Evolutionary conservation across 371 early-diverging fungal species (phyloP).

Genomic region (Mucor racemosus): DNA sequence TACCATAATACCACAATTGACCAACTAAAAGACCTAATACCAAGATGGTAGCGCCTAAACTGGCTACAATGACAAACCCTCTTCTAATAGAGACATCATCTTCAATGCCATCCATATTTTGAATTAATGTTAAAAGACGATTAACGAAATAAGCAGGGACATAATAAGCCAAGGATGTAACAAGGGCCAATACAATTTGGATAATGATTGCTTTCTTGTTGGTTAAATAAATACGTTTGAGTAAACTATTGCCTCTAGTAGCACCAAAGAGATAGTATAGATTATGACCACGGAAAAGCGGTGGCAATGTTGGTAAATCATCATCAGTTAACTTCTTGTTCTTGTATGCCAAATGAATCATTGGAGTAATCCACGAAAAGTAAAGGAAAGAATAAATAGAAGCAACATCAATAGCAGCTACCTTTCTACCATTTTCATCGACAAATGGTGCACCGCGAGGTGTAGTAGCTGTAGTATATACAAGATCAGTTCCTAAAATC

Average conservation of each 20-base stretch:
- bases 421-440: conserved; percentile 37
- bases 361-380: conserved; percentile 35
- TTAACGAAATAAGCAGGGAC: conserved; percentile 48
- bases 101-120: conserved; percentile 27
- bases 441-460: conserved; percentile 41
- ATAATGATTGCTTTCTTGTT: conserved; percentile 32
- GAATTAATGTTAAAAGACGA: conserved; percentile 39
- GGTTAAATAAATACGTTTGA: conserved; percentile 34
- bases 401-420: conserved; percentile 24
- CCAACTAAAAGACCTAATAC: conserved; percentile 45
- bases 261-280: conserved; percentile 39
- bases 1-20: conserved; percentile 60
- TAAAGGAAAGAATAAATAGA: conserved; percentile 36
- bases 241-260: conserved; percentile 25
- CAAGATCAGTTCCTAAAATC: conserved; percentile 33
- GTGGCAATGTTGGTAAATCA: conserved; percentile 43
- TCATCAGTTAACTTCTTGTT: conserved; percentile 38
- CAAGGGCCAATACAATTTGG: conserved; percentile 33
- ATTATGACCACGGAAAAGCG: conserved; percentile 39
- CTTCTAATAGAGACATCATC: conserved; percentile 18
- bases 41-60: conserved; percentile 45
- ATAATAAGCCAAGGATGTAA: conserved; percentile 39
- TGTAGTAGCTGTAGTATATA: conserved; percentile 33
- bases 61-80: conserved; percentile 50
- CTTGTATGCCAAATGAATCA: conserved; percentile 35